Conservation (phyloP, 1,284 basidiomycete genomes). For the Apiotrichum sp. region DNA sequence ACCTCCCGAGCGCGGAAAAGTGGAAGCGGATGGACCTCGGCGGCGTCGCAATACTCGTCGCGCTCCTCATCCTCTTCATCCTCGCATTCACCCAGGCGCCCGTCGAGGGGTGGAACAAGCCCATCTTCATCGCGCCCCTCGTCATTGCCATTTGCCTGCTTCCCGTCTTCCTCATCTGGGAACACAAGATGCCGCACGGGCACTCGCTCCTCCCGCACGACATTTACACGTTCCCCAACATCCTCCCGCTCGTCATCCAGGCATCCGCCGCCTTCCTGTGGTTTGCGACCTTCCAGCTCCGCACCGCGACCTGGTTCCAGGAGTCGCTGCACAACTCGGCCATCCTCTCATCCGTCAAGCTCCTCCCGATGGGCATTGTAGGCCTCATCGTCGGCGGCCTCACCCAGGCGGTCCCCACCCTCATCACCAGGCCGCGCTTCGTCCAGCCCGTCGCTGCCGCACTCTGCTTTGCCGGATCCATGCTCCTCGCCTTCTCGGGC, state of each 20-base stretch:
- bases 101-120: constrained; percentile 33
- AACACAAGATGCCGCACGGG: constrained; percentile 29
- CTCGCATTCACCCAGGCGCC: constrained; percentile 42
- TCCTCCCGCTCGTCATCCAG: constrained; percentile 40
- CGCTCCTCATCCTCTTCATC: constrained; percentile 39
- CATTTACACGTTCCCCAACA: constrained; percentile 42
- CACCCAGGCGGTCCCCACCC: constrained; percentile 31
- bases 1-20: constrained; percentile 34
- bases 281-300: constrained; percentile 39
- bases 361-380: constrained; percentile 42
- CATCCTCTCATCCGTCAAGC: constrained; percentile 39
- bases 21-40: constrained; percentile 43
- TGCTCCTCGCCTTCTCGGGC: constrained; percentile 38
- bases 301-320: constrained; percentile 42
- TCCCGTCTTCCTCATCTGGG: constrained; percentile 24
- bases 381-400: constrained; percentile 34
- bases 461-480: constrained; percentile 32
- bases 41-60: constrained; percentile 35
- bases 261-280: constrained; percentile 24
- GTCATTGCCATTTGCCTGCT: constrained; percentile 22
- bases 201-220: constrained; percentile 41
- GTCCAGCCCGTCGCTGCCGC: constrained; percentile 32
- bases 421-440: constrained; percentile 39
- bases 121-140: constrained; percentile 43
- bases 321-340: constrained; percentile 31